Evolutionary conservation across 805 yeast genomes (phyloP).

Genomic region (Hanseniaspora clermontiae): DNA sequence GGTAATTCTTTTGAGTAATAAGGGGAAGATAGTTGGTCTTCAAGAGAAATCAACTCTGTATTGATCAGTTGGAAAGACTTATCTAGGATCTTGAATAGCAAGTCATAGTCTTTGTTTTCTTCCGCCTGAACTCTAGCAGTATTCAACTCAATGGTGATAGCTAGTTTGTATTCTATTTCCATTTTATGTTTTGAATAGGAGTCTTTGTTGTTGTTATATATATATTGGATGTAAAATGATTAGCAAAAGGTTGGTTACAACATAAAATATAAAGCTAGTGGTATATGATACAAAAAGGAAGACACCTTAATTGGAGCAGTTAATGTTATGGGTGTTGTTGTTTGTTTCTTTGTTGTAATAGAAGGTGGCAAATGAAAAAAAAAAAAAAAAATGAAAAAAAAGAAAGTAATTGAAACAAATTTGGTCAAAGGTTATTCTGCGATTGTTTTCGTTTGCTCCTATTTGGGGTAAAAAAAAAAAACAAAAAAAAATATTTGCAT

Average conservation of each 20-base stretch:
- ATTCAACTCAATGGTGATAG: constrained; percentile 2
- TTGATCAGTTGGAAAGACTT: constrained; percentile 12
- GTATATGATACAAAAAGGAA: too few relatives aligned
- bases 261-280: not conserved
- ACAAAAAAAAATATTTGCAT: too few relatives aligned
- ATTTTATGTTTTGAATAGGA: not conserved
- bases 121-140: constrained; percentile 5
- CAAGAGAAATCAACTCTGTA: constrained; percentile 6
- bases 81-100: constrained; percentile 11
- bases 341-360: too few relatives aligned
- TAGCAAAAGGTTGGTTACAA: not conserved
- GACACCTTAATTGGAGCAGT: too few relatives aligned
- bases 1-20: constrained; percentile 10
- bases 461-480: too few relatives aligned
- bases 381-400: too few relatives aligned
- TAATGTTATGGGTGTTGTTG: too few relatives aligned
- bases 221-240: not conserved
- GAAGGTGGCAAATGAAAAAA: too few relatives aligned
- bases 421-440: too few relatives aligned
- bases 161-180: not conserved
- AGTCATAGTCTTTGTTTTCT: constrained; percentile 1
- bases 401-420: too few relatives aligned
- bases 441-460: too few relatives aligned
- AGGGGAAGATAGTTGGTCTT: constrained; percentile 8
- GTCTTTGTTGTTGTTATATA: not conserved